These are phyloP conservation scores for Lobosporangium transversale DNA, from an alignment of 192 early-diverging fungal genomes.

Conservation along the genomic window DNA sequence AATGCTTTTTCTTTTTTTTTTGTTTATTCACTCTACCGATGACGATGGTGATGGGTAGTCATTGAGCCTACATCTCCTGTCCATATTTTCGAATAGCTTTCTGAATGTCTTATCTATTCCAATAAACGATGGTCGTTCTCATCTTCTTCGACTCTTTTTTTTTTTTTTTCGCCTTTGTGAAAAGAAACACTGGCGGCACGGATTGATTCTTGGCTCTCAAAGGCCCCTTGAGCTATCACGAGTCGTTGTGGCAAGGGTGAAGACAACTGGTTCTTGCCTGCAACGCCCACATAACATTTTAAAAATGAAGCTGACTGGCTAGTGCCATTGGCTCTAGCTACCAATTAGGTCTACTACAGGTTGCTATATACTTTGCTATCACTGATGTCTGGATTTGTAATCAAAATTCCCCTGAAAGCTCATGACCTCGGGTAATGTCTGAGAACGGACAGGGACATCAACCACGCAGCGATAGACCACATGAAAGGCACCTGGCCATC, in stretches of 20 bases:
- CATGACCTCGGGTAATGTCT: too few relatives aligned
- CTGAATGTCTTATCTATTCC: too few relatives aligned
- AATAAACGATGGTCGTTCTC: too few relatives aligned
- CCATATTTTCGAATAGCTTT: too few relatives aligned
- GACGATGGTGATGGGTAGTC: background rate
- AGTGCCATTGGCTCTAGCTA: constrained; percentile 13
- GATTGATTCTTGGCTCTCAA: too few relatives aligned
- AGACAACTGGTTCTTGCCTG: constrained; percentile 29
- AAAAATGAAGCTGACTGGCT: background rate
- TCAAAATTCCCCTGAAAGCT: too few relatives aligned
- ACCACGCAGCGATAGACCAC: constrained; percentile 19
- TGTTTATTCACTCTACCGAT: background rate
- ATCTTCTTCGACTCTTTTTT: background rate
- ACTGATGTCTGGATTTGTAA: too few relatives aligned
- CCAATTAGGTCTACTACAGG: constrained; percentile 40
- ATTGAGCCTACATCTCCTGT: background rate
- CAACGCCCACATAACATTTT: constrained; percentile 16
- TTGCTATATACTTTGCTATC: background rate
- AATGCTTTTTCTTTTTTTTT: constrained; percentile 3
- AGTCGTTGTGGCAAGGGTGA: background rate
- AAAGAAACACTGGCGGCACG: too few relatives aligned
- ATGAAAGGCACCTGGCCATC: constrained; percentile 41
- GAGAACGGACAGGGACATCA: constrained; percentile 6
- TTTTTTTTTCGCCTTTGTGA: too few relatives aligned
- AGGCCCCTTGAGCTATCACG: too few relatives aligned